A percentile compares a stretch with the other conserved stretches of the same genome.
Conservation (phyloP, 2,329 filamentous ascomycete species). For the Aspergillus aculeatus region DNA sequence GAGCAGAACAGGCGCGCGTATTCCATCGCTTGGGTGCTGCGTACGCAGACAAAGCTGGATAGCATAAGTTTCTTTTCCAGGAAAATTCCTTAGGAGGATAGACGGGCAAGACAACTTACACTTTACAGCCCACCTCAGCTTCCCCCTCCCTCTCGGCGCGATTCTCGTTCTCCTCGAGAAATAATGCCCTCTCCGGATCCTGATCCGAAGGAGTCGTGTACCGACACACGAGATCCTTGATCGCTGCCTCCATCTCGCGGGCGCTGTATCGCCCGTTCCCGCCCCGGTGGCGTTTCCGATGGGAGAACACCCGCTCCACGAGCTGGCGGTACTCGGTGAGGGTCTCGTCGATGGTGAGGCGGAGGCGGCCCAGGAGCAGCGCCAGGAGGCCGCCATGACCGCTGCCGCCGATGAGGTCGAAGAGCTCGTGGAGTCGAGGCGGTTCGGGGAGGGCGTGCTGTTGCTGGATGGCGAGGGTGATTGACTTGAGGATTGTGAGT, state of each 20-base stretch:
- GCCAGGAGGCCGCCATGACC: constrained; percentile 34
- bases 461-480: not conserved
- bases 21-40: not conserved
- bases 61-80: no score
- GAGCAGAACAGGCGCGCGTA: not conserved
- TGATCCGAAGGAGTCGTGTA: not conserved
- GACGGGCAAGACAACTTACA: not conserved
- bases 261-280: not conserved
- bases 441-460: not conserved
- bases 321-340: constrained; percentile 31
- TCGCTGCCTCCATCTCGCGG: constrained; percentile 4
- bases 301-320: constrained; percentile 27
- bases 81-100: no score
- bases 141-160: not conserved
- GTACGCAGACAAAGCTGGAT: not conserved
- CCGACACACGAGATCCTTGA: constrained; percentile 14
- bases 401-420: constrained; percentile 14
- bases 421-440: not conserved
- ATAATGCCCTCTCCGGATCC: not conserved
- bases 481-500: not conserved
- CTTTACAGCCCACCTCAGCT: not conserved
- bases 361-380: constrained; percentile 39
- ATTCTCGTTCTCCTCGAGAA: not conserved
- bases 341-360: constrained; percentile 36
- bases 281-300: constrained; percentile 8